Evolutionary conservation across 2,329 filamentous ascomycete genomes (phyloP), one percentile per base, ranked within the genome.

Genomic region (Neonectria magnoliae): DNA sequence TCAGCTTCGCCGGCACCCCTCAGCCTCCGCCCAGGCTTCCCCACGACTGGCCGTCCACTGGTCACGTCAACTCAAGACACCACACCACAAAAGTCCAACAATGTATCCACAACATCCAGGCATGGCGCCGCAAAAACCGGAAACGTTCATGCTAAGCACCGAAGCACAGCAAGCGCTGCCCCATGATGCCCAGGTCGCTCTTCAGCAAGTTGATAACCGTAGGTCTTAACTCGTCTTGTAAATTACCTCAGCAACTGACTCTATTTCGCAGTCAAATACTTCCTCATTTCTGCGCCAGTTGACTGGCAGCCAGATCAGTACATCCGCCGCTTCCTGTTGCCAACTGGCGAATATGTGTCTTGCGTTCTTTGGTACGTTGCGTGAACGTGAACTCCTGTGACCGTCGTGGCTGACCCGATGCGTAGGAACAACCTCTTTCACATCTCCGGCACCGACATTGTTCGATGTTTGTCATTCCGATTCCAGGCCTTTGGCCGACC

Each of bases 121-220:
- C 73, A 97, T 98, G 93, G 92, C 93, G 76, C 92, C 92, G 68
- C 94, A 98, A 84, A 98, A 97, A 81, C 96, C 96, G 73, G 96
- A 99, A 86, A 98, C 96, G 44, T 99, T 99, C 79, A 95, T 99
- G 91, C 87, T 99, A 80, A 97, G 95, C 79, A 94, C 92, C 76
- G 95, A 98, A 83, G 95, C 96, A 66, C 95, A 98, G 83, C 94
- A 98, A 83, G 95, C 93, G 75, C 87, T 99, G 71, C 96, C 96
- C 60, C 93, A 97, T 73, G 96, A 98, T 85, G 94, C 94, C 74
- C 93, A 98, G 84, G 94, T 98, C 78, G 96, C 96, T 66, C 87
- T 99, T 72, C 95, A 98, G 81, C 96, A 99, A 82, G 96, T 99
- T 73, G 96, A 99, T 81, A 98, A 98, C 81, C 84, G 94, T 97